Base-by-base conservation (phyloP, 306 rosid genomes). In the Citrullus colocynthis region DNA sequence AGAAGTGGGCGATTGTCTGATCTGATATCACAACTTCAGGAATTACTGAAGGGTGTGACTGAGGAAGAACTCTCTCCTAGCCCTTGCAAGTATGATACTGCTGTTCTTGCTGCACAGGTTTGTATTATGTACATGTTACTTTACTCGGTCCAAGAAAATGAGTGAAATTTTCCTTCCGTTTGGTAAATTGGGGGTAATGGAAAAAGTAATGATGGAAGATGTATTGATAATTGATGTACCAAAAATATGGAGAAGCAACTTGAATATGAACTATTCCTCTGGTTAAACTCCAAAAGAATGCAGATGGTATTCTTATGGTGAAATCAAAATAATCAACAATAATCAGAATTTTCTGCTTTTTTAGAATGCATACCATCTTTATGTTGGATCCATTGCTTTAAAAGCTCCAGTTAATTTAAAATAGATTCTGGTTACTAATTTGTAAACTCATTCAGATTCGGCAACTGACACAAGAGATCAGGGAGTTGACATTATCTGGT, bases 401-500 rank as follows among this genome's bases (percentile, higher is more conserved):
- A 11, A n/a, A 11, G 52, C 56, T 16, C 34, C 34, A 21, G 54
- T 30, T 45, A n/a, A 44, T 20, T 39, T 61, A 10, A 28, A 28
- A 0, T 9, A 21, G 4, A 65, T 65, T 39, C 34, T 39, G 30
- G 30, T 54, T 11, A 74, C 54, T 28, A n/a, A 41, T 55, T 76
- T 34, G 66, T n/a, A 9, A 30, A 59, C 21, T 42, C 52, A 44
- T 77, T 85, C 89, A 93, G 96, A 85, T 93, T 80, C 94, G 88
- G 55, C 89, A 93, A 67, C 82, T 89, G 80, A 86, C 98, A 28
- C 88, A 83, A 85, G 94, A 89, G 88, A 93, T 90, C 80, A 87
- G 86, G 81, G 96, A 90, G 87, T 66, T 93, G 83, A 69, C 91
- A 20, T 74, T 83, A 54, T 82, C 96, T 34, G 88, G 83, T 58